Percentiles rank a stretch among this genome's conserved stretches.
Evolutionary conservation across 2,329 filamentous ascomycete species (phyloP).

Genomic region (Amphichorda felina): DNA sequence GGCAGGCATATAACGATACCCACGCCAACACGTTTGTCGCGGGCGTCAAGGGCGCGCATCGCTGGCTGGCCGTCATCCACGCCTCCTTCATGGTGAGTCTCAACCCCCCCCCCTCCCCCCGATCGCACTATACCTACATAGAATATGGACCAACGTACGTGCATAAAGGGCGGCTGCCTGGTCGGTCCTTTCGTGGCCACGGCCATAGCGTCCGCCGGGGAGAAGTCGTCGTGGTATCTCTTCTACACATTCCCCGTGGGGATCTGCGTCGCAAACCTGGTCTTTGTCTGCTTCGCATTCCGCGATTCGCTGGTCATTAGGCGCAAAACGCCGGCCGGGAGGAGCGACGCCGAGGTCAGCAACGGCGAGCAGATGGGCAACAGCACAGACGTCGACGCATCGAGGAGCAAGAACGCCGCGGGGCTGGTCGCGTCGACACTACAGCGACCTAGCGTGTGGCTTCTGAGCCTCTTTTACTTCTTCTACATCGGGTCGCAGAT

Average conservation of each 20-base stretch:
- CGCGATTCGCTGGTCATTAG: slow-evolving; percentile 28
- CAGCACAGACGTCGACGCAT: neutral
- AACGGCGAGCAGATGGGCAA: neutral
- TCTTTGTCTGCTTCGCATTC: slow-evolving; percentile 34
- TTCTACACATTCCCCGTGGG: slow-evolving; percentile 45
- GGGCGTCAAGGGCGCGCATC: slow-evolving; percentile 35
- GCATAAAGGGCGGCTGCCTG: slow-evolving; percentile 33
- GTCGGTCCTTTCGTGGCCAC: slow-evolving; percentile 43
- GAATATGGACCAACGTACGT: neutral
- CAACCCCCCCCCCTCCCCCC: too few species aligned
- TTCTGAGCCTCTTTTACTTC: slow-evolving; percentile 51
- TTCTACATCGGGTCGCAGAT: slow-evolving; percentile 45
- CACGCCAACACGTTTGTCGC: slow-evolving; percentile 52
- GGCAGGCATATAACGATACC: slow-evolving; percentile 52
- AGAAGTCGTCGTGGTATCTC: slow-evolving; percentile 32
- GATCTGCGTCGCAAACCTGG: slow-evolving; percentile 37
- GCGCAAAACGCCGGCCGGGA: slow-evolving; percentile 4
- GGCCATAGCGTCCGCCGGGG: slow-evolving; percentile 28
- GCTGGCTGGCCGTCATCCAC: slow-evolving; percentile 53
- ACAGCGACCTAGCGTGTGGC: slow-evolving; percentile 36
- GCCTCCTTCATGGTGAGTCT: slow-evolving; percentile 40
- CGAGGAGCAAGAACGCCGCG: slow-evolving; percentile 20
- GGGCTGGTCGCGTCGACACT: slow-evolving; percentile 32
- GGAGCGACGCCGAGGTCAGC: neutral
- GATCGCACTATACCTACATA: too few species aligned